Conservation (phyloP, 2,329 filamentous ascomycete species). For the Pseudogymnoascus sp. region DNA sequence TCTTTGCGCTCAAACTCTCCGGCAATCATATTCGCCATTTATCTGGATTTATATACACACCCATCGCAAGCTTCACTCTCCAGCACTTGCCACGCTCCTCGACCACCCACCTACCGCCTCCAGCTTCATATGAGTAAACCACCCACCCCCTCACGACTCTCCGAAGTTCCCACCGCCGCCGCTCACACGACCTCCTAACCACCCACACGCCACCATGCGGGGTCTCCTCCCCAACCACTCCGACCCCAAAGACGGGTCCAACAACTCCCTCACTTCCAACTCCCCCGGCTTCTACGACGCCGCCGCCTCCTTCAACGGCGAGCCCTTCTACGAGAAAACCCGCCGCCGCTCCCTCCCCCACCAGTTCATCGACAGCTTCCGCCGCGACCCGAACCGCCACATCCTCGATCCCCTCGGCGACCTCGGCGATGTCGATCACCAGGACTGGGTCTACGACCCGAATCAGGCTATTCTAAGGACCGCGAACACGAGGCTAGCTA, state of each 20-base stretch:
- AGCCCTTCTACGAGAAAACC: background rate
- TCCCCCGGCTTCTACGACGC: background rate
- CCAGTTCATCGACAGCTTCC: slow-evolving; percentile 20
- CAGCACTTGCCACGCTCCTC: background rate
- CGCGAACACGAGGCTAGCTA: slow-evolving; percentile 64
- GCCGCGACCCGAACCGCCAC: slow-evolving; percentile 19
- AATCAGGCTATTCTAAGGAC: slow-evolving; percentile 55
- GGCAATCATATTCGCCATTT: background rate
- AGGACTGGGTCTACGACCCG: slow-evolving; percentile 46
- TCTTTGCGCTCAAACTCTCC: background rate
- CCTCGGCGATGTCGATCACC: slow-evolving; percentile 32
- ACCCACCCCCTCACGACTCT: background rate
- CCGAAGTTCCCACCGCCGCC: background rate
- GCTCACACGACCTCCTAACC: background rate
- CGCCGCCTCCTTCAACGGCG: background rate
- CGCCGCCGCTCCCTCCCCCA: background rate
- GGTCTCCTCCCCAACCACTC: background rate
- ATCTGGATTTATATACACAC: background rate
- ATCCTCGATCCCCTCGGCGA: slow-evolving; percentile 42
- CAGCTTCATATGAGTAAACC: background rate
- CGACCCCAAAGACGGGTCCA: background rate
- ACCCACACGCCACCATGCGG: background rate
- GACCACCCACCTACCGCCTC: background rate
- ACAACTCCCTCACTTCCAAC: background rate
- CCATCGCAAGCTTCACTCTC: background rate